Evolutionary conservation across 208 protist genomes (phyloP).

Genomic region (Leishmania amazonensis): DNA sequence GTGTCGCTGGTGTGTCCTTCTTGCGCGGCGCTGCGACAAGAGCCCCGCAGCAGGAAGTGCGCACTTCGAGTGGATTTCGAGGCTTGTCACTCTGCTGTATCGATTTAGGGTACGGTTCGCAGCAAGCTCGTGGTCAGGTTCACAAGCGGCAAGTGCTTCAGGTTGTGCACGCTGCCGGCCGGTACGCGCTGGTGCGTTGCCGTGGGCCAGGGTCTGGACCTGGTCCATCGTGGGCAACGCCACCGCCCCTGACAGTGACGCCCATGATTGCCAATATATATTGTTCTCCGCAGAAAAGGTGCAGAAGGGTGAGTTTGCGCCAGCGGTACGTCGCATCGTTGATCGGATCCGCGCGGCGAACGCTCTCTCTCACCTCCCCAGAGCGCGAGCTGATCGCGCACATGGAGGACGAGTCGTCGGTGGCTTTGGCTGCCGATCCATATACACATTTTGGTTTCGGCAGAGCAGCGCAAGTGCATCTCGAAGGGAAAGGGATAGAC

Average conservation of each 20-base stretch:
- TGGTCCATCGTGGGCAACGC: not conserved
- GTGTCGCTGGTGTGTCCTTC: not conserved
- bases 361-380: slow-evolving; percentile 13
- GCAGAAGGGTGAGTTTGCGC: not conserved
- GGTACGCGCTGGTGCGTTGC: slow-evolving; percentile 7
- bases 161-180: not conserved
- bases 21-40: not conserved
- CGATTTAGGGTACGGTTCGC: not conserved
- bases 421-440: not conserved
- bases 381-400: slow-evolving; percentile 1
- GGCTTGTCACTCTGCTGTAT: not conserved
- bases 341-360: slow-evolving; percentile 19
- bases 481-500: slow-evolving; percentile 16
- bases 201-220: not conserved
- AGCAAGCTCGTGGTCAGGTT: not conserved
- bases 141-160: not conserved
- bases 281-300: not conserved
- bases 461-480: not conserved
- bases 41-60: not conserved
- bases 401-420: slow-evolving; percentile 8
- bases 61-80: not conserved
- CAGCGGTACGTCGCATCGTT: not conserved
- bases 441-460: slow-evolving; percentile 15
- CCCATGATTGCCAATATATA: slow-evolving; percentile 5
- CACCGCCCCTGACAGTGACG: not conserved